Conservation (phyloP, 2,329 filamentous ascomycete species). For the Paracamarosporium sp. region DNA sequence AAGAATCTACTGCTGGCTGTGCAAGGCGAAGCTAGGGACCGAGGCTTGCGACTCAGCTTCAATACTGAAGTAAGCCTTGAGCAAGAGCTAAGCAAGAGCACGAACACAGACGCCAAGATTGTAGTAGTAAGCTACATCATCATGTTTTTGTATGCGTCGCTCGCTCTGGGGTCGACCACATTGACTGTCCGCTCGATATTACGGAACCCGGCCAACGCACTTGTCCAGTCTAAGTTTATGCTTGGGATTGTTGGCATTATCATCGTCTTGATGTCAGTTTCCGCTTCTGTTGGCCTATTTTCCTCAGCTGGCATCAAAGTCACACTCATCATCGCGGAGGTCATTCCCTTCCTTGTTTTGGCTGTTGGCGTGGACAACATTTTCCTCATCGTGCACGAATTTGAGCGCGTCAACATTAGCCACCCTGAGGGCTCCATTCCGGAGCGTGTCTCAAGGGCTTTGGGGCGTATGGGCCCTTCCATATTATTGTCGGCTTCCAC, state of each 20-base stretch:
- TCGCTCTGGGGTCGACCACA: constrained; percentile 88
- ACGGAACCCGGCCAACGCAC: constrained; percentile 78
- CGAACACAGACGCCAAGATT: constrained; percentile 97
- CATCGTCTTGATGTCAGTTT: constrained; percentile 97
- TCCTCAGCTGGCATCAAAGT: constrained; percentile 91
- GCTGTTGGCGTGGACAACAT: constrained; percentile 99
- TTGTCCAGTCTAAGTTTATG: constrained; percentile 97
- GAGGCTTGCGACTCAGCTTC: constrained; percentile 88
- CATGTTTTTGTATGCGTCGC: constrained; percentile 97
- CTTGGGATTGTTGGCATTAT: constrained; percentile 92
- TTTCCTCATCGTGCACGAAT: constrained; percentile 97
- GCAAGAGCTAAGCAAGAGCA: constrained; percentile 95
- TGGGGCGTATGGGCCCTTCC: constrained; percentile 96
- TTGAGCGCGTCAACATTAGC: constrained; percentile 91
- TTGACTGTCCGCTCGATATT: constrained; percentile 78
- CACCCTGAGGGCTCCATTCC: constrained; percentile 89
- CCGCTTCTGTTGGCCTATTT: constrained; percentile 92
- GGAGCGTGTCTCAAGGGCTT: constrained; percentile 80
- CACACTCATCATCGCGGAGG: constrained; percentile 96
- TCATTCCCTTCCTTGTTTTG: constrained; percentile 95
- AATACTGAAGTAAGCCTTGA: constrained; percentile 95
- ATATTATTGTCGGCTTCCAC: constrained; percentile 95
- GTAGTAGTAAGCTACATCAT: constrained; percentile 95
- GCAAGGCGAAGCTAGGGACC: constrained; percentile 77
- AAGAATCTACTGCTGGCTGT: constrained; percentile 76